These are phyloP conservation scores for Epichloe typhina DNA, from an alignment of 2,329 filamentous ascomycete genomes.

Conservation along the genomic window DNA sequence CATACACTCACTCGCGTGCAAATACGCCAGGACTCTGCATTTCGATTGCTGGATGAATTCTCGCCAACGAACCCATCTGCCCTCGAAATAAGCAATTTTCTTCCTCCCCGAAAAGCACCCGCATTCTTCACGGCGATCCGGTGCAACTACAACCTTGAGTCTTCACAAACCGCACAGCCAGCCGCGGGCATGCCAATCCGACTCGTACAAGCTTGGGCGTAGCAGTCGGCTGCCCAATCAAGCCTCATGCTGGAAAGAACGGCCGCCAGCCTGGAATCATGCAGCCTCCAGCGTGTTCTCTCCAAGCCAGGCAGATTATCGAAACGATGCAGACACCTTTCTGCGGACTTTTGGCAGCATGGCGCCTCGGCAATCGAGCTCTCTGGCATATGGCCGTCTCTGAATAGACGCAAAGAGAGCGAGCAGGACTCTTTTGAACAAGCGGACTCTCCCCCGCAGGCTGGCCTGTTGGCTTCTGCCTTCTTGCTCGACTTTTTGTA, in stretches of 20 bases:
- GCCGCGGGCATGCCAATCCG: conserved; percentile 13
- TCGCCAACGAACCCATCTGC: neutral
- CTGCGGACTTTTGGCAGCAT: conserved; percentile 41
- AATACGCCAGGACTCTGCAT: neutral
- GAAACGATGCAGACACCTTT: conserved; percentile 30
- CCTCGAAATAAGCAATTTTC: neutral
- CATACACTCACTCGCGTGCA: neutral
- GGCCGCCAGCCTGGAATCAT: conserved; percentile 41
- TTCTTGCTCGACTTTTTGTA: conserved; percentile 45
- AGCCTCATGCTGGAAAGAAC: conserved; percentile 45
- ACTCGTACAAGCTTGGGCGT: conserved; percentile 6
- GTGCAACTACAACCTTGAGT: neutral
- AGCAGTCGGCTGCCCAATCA: conserved; percentile 7
- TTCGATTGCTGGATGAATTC: neutral
- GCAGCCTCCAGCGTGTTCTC: conserved; percentile 39
- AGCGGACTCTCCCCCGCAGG: conserved; percentile 12
- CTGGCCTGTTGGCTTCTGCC: conserved; percentile 29
- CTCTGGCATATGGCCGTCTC: conserved; percentile 26
- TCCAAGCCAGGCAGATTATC: conserved; percentile 23
- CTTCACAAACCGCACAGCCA: neutral
- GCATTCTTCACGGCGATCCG: neutral
- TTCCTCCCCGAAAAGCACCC: neutral
- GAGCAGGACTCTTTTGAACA: conserved; percentile 9
- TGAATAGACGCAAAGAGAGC: conserved; percentile 14
- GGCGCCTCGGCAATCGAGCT: conserved; percentile 37